Base-by-base conservation (phyloP, 768 basidiomycete species). In the Lactarius evosmus region DNA sequence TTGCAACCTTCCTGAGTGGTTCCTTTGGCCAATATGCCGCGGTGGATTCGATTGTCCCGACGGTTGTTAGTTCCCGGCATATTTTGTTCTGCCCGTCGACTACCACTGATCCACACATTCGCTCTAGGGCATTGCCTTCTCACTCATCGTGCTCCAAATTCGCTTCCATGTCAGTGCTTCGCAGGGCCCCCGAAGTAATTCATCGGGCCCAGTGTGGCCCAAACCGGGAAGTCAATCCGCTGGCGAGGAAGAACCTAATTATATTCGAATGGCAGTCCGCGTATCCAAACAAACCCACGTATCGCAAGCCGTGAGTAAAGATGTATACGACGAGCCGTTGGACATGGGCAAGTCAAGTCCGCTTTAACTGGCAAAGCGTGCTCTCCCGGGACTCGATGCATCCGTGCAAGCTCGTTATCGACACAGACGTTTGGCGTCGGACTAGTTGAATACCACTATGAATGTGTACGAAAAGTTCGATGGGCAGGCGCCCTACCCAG, bases 51-150 rank as follows among this genome's bases (percentile, higher is more conserved):
- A 46, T 49, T 44, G 44, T 61, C 27, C 54, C 54, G 0, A 32
- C 56, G 7, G 44, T 61, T 25, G 54, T 61, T 29, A 29, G 22
- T 41, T 14, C 6, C n/a, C 29, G 16, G 9, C 7, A 29, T 54
- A n/a, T n/a, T 12, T 40, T 41, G 17, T 11, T 4, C 19, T 16
- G 5, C 27, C 12, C 19, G 16, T 29, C 29, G 38, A 30, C n/a
- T 12, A 16, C 36, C 17, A 33, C n/a, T n/a, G 3, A 33, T 11
- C 12, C 53, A 12, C 33, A 22, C 57, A 40, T 27, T 14, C 22
- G 19, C 57, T 58, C 5, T 40, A 58, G 61, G 41, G 60, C 41
- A 55, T 62, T n/a, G 61, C 38, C 34, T 62, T 62, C 46, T 62
- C 17, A 22, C 11, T 61, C 11, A 55, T 61, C 17, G 34, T 61